phyloP scores from a whole-genome alignment of 441 rosid species.

The Corymbia citriodora region DNA sequence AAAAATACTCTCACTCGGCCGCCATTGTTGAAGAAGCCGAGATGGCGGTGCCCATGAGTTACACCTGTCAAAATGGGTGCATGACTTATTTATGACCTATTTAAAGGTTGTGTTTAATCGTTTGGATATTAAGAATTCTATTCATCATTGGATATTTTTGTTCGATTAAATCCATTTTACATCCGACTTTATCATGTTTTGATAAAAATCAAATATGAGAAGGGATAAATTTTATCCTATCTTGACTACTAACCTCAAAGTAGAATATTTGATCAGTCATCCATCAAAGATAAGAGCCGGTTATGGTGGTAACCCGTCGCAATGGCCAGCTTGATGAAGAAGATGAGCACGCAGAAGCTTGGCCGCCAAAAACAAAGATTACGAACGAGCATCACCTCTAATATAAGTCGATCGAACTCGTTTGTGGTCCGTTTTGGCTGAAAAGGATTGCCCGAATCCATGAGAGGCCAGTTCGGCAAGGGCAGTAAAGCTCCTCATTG shows the following conservation, averaged over 20 bases:
- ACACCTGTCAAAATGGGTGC: no score
- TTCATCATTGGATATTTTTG: no score
- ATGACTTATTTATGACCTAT: no score
- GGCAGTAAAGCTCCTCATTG: neutral
- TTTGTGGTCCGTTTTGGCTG: neutral
- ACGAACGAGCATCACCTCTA: neutral
- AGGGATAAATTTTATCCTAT: no score
- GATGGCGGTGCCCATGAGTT: no score
- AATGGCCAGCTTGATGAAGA: neutral
- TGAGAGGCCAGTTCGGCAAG: neutral
- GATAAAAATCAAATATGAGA: neutral
- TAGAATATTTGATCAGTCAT: no score
- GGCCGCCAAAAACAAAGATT: neutral
- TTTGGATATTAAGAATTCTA: neutral
- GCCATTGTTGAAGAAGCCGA: no score
- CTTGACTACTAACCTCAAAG: no score
- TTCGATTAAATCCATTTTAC: no score
- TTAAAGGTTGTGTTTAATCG: neutral
- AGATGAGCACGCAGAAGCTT: neutral
- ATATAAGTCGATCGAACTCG: neutral
- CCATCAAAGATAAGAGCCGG: no score
- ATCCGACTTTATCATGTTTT: neutral
- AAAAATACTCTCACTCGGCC: no score
- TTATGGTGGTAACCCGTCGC: neutral
- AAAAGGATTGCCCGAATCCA: neutral